Evolutionary conservation across 2,329 filamentous ascomycete genomes (phyloP).

Genomic region (Epichloe hybrida): DNA sequence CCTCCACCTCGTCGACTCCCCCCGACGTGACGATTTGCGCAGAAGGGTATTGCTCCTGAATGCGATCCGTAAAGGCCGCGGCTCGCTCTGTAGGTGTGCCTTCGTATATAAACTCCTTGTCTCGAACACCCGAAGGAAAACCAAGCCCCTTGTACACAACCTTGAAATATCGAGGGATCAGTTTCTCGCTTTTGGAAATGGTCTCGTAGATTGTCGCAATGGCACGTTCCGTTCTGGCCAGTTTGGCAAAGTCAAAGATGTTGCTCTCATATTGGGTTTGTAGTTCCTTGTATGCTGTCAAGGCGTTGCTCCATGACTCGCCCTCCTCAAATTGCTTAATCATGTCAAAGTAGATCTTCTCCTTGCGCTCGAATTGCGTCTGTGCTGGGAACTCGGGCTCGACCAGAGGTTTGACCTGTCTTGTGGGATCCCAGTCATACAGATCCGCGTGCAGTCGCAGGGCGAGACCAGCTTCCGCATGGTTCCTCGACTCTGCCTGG

Average conservation of each 20-base stretch:
- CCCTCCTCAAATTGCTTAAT: conserved; percentile 91
- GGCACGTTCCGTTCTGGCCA: conserved; percentile 76
- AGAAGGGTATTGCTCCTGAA: conserved; percentile 80
- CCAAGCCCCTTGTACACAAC: conserved; percentile 82
- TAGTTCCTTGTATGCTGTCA: conserved; percentile 81
- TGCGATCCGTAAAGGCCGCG: conserved; percentile 72
- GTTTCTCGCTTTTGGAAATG: conserved; percentile 67
- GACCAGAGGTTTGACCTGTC: conserved; percentile 47
- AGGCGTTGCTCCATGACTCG: conserved; percentile 81
- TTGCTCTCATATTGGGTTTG: conserved; percentile 84
- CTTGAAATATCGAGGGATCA: conserved; percentile 77
- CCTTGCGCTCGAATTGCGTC: conserved; percentile 82
- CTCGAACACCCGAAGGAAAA: conserved; percentile 65
- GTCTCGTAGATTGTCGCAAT: conserved; percentile 88
- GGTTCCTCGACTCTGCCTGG: conserved; percentile 63
- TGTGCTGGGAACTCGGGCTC: conserved; percentile 75
- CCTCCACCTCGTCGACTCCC: conserved; percentile 68
- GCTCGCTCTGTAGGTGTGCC: conserved; percentile 64
- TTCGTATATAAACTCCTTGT: conserved; percentile 90
- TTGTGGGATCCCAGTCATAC: conserved; percentile 76
- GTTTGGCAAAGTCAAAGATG: conserved; percentile 79
- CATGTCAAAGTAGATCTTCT: conserved; percentile 84
- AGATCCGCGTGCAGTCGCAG: conserved; percentile 83
- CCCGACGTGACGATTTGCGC: conserved; percentile 65
- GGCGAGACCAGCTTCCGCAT: conserved; percentile 78